phyloP scores from a whole-genome alignment of 2,329 filamentous ascomycete genomes.

The Podosphaera aphanis region DNA sequence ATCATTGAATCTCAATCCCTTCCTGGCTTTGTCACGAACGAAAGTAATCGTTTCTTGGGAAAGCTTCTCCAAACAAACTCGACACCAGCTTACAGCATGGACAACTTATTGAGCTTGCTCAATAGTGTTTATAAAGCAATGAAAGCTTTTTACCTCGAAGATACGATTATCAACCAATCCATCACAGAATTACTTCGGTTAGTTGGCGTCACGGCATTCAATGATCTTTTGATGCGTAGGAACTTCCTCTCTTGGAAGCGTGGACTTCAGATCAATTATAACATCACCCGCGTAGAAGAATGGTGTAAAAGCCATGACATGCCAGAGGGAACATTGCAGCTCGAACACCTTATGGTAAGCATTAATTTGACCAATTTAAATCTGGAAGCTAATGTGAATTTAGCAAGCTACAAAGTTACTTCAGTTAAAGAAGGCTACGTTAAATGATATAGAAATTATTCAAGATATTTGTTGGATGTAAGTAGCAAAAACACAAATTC shows the following conservation, averaged over 20 bases:
- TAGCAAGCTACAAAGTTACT: conserved; percentile 94
- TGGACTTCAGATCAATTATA: conserved; percentile 98
- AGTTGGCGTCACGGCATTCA: conserved; percentile 94
- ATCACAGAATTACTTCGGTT: conserved; percentile 80
- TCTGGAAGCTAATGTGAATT: conserved; percentile 4
- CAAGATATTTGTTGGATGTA: conserved; percentile 99
- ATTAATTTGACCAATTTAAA: not conserved
- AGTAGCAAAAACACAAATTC: conserved; percentile 22
- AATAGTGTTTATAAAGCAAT: conserved; percentile 97
- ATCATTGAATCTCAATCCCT: conserved; percentile 98
- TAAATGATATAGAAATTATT: conserved; percentile 99
- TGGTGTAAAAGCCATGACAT: conserved; percentile 99
- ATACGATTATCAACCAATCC: conserved; percentile 85
- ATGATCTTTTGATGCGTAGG: conserved; percentile 87
- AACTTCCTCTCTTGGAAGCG: conserved; percentile 99
- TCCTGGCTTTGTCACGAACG: conserved; percentile 93
- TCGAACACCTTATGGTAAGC: conserved; percentile 87
- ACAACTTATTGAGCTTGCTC: conserved; percentile 80
- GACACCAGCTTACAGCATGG: conserved; percentile 94
- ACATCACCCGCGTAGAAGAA: conserved; percentile 96
- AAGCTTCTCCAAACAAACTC: conserved; percentile 85
- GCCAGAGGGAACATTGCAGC: conserved; percentile 89
- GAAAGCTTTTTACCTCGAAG: conserved; percentile 95
- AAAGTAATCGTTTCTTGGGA: conserved; percentile 92
- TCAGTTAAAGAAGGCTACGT: conserved; percentile 92